Conservation (phyloP, 2,329 filamentous ascomycete genomes). For the Boeremia lycopersici region DNA sequence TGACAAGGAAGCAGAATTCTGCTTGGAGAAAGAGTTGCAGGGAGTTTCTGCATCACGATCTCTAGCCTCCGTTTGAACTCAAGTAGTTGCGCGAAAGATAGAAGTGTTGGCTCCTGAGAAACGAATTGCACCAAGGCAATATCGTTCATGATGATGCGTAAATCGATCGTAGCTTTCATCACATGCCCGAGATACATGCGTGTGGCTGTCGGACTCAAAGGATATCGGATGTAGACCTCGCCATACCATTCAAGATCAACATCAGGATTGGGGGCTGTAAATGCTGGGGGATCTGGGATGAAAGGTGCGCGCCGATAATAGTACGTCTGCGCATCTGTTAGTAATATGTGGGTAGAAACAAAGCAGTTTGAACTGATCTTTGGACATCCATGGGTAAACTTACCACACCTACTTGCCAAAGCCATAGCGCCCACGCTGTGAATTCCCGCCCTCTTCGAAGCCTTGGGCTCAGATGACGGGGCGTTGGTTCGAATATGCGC, state of each 20-base stretch:
- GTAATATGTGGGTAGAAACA: not conserved
- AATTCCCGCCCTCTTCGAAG: constrained; percentile 7
- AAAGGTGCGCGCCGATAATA: constrained; percentile 14
- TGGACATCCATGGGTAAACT: not conserved
- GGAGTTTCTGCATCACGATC: not conserved
- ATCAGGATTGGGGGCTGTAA: constrained; percentile 17
- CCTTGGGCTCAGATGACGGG: not conserved
- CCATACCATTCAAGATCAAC: constrained; percentile 23
- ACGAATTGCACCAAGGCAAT: constrained; percentile 1
- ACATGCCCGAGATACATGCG: constrained; percentile 11
- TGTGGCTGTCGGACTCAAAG: not conserved
- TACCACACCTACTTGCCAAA: constrained; percentile 8
- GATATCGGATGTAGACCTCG: constrained; percentile 19
- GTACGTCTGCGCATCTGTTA: constrained; percentile 6
- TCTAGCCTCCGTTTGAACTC: constrained; percentile 2
- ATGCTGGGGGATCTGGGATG: constrained; percentile 11
- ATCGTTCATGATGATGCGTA: constrained; percentile 7
- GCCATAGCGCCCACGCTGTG: constrained; percentile 20
- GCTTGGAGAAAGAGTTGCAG: not conserved
- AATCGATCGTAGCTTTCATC: constrained; percentile 13
- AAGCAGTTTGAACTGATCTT: too few species aligned
- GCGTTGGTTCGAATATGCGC: constrained; percentile 14
- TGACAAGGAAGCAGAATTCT: constrained; percentile 8
- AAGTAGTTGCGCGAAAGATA: not conserved
- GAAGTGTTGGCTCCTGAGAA: not conserved